Base-by-base conservation (phyloP, 2,329 filamentous ascomycete species). In the Trichothecium sympodiale region DNA sequence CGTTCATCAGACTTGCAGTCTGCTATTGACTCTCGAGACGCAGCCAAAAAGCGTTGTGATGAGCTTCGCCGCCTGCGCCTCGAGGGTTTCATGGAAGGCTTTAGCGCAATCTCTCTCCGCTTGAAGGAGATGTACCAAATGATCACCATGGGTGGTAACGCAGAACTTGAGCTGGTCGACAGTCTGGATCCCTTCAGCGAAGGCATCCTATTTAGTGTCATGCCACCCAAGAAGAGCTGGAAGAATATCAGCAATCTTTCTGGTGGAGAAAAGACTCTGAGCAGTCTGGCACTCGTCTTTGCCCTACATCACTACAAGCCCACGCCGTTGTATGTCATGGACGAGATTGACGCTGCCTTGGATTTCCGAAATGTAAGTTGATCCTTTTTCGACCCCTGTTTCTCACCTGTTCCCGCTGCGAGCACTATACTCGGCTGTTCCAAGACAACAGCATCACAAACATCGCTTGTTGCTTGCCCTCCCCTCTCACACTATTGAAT, bases 91-190 rank as follows among this genome's bases (percentile, higher is more conserved):
- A 96, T 96, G 88, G 86, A 93, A 54, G 91, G 93, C 28, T 96
- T 98, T 65, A 82, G 81, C 51, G 82, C 77, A 43, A 98, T 98
- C 58, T 96, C 89, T 2, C 69, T 95, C 17, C 83, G 89, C 1
- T 70, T 98, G 31, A 98, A 98, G 66, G 91, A 98, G 54, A 98
- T 98, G 91, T 98, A 98, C 63, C 91, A 98, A 57, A 95, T 98
- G 88, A 98, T 98, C 56, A 98, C 91, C 16, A 96, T 98, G 87
- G 91, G 91, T 42, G 91, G 91, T 38, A 98, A 98, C 50, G 91
- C 91, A 0, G 91, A 98, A 62, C 74, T 98, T 10, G 93, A 98
- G 59, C 77, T 98, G 17, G 91, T 98, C 29, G 91, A 98, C 64
- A 89, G 82, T 14, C 67, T 98, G 3, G 93, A 98, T 56, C 91